phyloP scores from a whole-genome alignment of 441 rosid genomes.

The Mallotus japonicus region DNA sequence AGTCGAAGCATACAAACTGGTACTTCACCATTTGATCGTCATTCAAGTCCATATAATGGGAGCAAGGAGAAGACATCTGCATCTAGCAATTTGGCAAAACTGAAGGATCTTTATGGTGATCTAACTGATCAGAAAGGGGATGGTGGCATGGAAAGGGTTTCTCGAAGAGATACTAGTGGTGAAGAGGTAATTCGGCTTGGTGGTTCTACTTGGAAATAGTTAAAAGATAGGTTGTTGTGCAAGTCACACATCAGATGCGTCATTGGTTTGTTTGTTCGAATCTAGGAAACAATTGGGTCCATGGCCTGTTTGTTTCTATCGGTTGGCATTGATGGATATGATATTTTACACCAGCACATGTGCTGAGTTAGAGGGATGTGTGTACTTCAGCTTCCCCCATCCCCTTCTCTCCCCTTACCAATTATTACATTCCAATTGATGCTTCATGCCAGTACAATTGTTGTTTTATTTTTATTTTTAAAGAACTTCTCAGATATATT shows the following conservation, averaged over 20 bases:
- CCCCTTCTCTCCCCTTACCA: not conserved
- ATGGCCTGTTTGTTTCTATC: not conserved
- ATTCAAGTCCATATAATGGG: constrained; percentile 45
- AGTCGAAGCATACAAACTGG: constrained; percentile 59
- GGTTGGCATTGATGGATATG: not conserved
- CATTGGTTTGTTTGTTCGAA: not conserved
- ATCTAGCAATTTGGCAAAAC: constrained; percentile 83
- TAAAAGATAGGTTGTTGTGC: not conserved
- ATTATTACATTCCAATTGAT: not conserved
- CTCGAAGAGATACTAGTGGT: constrained; percentile 53
- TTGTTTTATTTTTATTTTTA: no score
- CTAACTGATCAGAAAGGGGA: constrained; percentile 48
- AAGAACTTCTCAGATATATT: no score
- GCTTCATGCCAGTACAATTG: not conserved
- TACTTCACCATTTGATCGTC: constrained; percentile 42
- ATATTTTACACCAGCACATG: constrained; percentile 1
- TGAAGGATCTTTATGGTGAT: constrained; percentile 87
- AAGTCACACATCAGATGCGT: not conserved
- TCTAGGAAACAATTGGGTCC: not conserved
- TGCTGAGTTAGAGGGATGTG: constrained; percentile 3
- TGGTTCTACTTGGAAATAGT: constrained; percentile 76
- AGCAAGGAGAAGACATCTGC: constrained; percentile 48
- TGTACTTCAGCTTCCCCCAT: not conserved
- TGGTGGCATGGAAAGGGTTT: constrained; percentile 44
- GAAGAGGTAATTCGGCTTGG: constrained; percentile 97